A percentile compares a stretch with the other conserved stretches of the same genome.
Evolutionary conservation across 305 asterid species (phyloP).

Genomic region (Fraxinus paxiana): DNA sequence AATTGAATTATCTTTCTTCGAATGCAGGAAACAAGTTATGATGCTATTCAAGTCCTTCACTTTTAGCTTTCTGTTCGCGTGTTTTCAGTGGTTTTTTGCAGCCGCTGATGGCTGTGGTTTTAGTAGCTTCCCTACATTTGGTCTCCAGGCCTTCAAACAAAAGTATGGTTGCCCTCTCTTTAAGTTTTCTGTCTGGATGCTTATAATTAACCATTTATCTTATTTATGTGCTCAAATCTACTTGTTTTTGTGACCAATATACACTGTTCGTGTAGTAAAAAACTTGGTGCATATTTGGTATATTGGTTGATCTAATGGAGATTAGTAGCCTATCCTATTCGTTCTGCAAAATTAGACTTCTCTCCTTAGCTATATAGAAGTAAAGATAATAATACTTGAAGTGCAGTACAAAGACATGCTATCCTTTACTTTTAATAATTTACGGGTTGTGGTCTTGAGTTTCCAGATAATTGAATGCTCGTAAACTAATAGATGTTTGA

Average conservation of each 20-base stretch:
- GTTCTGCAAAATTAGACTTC: background rate
- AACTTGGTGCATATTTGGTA: background rate
- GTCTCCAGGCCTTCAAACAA: conserved; percentile 37
- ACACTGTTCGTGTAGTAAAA: background rate
- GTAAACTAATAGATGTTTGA: background rate
- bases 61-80: conserved; percentile 51
- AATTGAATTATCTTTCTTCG: background rate
- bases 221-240: background rate
- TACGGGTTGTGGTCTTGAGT: background rate
- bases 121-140: conserved; percentile 51
- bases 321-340: background rate
- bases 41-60: conserved; percentile 48
- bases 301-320: background rate
- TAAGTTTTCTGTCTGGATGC: conserved; percentile 28
- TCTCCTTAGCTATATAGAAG: background rate
- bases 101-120: conserved; percentile 61
- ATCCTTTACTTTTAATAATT: background rate
- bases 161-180: conserved; percentile 21
- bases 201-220: background rate
- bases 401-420: background rate
- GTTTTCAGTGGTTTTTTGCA: conserved; percentile 63
- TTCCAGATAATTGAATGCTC: background rate
- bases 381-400: background rate
- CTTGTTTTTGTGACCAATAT: background rate
- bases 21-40: conserved; percentile 54